Base-by-base conservation (phyloP, 768 basidiomycete genomes). In the Lactarius pseudohatsudake region DNA sequence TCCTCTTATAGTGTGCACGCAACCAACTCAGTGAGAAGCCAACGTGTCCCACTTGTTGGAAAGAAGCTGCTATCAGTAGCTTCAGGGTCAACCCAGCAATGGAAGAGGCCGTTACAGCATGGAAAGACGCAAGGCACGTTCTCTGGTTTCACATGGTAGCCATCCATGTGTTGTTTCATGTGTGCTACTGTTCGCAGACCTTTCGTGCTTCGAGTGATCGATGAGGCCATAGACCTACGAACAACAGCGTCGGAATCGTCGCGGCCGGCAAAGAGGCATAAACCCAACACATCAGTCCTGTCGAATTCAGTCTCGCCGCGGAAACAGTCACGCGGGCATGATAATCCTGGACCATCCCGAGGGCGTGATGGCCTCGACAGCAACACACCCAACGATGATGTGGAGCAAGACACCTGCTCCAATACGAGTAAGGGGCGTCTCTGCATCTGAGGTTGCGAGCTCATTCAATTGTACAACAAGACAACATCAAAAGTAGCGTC, bases 1-100 rank as follows among this genome's bases (percentile, higher is more conserved):
- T 47, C 20, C 61, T 56, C 57, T 47, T 57, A 47, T 59, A 81
- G 80, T 81, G 80, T 69, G 77, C 78, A n/a, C 71, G 79, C 38
- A 75, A 73, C 34, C 75, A 75, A 16, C 62, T 80, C 45, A 70
- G 73, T 34, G 72, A 69, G 18, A 73, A 74, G 56, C 77, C 77
- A 65, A 72, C 76, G 66, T 81, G 80, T 68, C 79, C 80, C 3
- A 72, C 70, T 1, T 81, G 80, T 66, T 71, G 77, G 59, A 64
- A 65, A 60, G 67, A 72, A 18, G 74, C 75, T 3, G 68, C 71
- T 18, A 77, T 79, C 68, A 74, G 75, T 5, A 65, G 70, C 50
- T 74, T 81, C 53, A 66, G 77, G 60, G 67, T 77, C 57, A 79
- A 79, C 69, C 66, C 76, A 18, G 76, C 76, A 15, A 64, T 81